These are phyloP conservation scores for Solanum bukasovii DNA, from an alignment of 257 asterid species.

Conservation along the genomic window DNA sequence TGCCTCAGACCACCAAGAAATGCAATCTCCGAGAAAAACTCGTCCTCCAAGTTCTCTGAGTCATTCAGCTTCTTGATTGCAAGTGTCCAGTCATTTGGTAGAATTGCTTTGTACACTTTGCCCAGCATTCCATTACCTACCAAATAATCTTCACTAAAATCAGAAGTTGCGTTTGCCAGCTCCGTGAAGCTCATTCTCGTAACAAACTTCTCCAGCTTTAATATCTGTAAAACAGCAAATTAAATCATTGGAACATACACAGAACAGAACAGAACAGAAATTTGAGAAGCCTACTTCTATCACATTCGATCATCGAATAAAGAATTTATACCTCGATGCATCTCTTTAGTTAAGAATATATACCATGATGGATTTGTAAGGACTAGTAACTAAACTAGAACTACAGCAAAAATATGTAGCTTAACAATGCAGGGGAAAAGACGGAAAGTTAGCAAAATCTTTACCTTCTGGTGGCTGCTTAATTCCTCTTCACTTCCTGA, in stretches of 20 bases:
- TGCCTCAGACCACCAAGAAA: constrained; percentile 12
- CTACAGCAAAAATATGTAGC: neutral
- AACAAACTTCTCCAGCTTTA: constrained; percentile 12
- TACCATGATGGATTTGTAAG: neutral
- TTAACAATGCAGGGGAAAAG: neutral
- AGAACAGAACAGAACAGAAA: neutral
- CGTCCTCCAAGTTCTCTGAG: neutral
- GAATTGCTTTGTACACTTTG: constrained; percentile 6
- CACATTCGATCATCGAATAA: no score
- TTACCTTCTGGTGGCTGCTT: neutral
- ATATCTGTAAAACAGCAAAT: neutral
- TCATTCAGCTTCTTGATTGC: constrained; percentile 1
- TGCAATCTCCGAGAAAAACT: constrained; percentile 4
- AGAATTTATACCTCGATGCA: no score
- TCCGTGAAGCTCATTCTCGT: constrained; percentile 7
- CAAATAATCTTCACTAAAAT: neutral
- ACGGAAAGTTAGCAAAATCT: no score
- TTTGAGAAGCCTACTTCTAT: neutral
- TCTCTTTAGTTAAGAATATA: neutral
- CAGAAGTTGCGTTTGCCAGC: neutral
- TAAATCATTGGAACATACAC: neutral
- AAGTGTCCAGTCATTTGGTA: constrained; percentile 1
- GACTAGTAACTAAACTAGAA: neutral
- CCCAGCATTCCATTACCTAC: constrained; percentile 6
- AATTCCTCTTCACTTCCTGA: neutral